phyloP scores from a whole-genome alignment of 1,284 basidiomycete genomes.

The Lentinus polychrous region DNA sequence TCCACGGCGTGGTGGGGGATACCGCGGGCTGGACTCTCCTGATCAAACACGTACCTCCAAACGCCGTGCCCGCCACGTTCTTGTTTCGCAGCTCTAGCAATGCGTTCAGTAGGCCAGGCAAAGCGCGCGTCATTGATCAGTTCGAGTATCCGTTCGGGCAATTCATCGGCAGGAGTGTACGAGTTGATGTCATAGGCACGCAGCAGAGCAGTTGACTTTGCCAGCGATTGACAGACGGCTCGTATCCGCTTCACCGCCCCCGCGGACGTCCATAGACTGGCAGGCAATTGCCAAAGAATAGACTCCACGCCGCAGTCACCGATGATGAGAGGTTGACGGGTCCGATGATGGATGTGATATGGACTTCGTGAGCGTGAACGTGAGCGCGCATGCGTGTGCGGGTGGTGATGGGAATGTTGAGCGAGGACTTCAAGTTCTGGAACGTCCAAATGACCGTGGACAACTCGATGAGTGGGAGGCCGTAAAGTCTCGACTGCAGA shows the following conservation, averaged over 20 bases:
- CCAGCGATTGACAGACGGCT: slow-evolving; percentile 63
- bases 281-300: slow-evolving; percentile 49
- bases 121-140: slow-evolving; percentile 66
- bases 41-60: slow-evolving; percentile 74
- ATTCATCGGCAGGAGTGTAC: slow-evolving; percentile 52
- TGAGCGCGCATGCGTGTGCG: slow-evolving; percentile 19
- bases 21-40: slow-evolving; percentile 58
- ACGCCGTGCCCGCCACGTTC: slow-evolving; percentile 49
- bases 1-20: slow-evolving; percentile 63
- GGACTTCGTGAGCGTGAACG: slow-evolving; percentile 20
- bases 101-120: slow-evolving; percentile 66
- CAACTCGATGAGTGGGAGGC: slow-evolving; percentile 9
- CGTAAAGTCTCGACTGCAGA: neutral
- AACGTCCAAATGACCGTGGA: slow-evolving; percentile 20
- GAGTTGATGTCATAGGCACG: slow-evolving; percentile 63
- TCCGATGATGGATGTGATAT: slow-evolving; percentile 19
- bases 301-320: slow-evolving; percentile 66
- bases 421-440: slow-evolving; percentile 19
- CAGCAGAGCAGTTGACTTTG: slow-evolving; percentile 50
- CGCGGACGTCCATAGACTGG: slow-evolving; percentile 54
- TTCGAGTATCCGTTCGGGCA: slow-evolving; percentile 58
- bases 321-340: slow-evolving; percentile 58
- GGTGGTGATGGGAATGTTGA: slow-evolving; percentile 19
- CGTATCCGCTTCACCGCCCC: slow-evolving; percentile 58
- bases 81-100: slow-evolving; percentile 34